Evolutionary conservation across 768 basidiomycete species (phyloP).

Genomic region (Mycena sanguinolenta): DNA sequence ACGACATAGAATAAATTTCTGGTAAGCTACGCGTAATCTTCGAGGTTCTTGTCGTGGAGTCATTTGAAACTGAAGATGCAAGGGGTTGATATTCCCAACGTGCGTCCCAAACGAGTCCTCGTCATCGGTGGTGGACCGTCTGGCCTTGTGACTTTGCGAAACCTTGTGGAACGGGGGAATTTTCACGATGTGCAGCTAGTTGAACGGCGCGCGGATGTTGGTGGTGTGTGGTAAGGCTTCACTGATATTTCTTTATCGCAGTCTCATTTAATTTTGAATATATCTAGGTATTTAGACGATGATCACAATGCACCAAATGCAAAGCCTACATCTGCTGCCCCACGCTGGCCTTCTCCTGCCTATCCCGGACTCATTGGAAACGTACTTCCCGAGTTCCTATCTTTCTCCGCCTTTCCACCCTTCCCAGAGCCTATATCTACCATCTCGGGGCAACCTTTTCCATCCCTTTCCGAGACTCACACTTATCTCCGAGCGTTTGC

Average conservation of each 20-base stretch:
- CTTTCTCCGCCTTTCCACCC: conserved; percentile 49
- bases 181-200: conserved; percentile 46
- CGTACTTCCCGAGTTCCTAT: conserved; percentile 60
- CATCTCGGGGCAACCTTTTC: conserved; percentile 53
- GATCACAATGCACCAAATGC: conserved; percentile 5
- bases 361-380: conserved; percentile 65
- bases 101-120: conserved; percentile 35
- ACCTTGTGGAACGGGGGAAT: conserved; percentile 42
- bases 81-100: not conserved
- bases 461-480: conserved; percentile 54
- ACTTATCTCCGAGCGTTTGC: conserved; percentile 54
- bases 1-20: too few species aligned
- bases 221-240: conserved; percentile 46
- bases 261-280: not conserved
- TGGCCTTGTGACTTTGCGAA: conserved; percentile 50
- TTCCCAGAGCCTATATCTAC: conserved; percentile 49
- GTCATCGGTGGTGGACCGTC: conserved; percentile 48
- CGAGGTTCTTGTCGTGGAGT: not conserved
- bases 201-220: conserved; percentile 48
- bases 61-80: not conserved
- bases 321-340: conserved; percentile 19
- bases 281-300: conserved; percentile 50
- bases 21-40: not conserved
- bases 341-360: conserved; percentile 61
- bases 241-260: not conserved